Evolutionary conservation across 1,284 basidiomycete genomes (phyloP).

Genomic region (Irpex sp.): DNA sequence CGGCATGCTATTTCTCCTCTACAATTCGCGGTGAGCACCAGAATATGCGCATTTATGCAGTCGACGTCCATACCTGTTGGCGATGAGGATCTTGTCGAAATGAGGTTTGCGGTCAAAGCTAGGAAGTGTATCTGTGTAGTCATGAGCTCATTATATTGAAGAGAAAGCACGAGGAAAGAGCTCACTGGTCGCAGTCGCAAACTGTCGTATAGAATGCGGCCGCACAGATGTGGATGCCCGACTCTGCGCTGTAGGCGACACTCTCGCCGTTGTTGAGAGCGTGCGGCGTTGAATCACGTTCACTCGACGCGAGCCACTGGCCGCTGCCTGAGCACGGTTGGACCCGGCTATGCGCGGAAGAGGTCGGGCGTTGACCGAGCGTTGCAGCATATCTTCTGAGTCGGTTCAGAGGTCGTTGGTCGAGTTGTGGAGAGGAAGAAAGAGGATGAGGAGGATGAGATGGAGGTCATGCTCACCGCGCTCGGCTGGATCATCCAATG

Average conservation of each 20-base stretch:
- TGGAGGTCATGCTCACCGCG: not conserved
- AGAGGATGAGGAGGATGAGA: not conserved
- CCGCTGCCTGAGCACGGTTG: not conserved
- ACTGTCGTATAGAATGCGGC: not conserved
- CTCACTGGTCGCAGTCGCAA: conserved; percentile 14
- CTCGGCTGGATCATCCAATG: not conserved
- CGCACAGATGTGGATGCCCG: not conserved
- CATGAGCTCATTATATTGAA: not conserved
- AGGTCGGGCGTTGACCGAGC: conserved; percentile 3
- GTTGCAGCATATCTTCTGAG: conserved; percentile 2
- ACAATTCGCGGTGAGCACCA: not conserved
- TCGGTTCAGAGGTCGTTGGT: not conserved
- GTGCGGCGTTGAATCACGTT: not conserved
- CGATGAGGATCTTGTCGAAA: conserved; percentile 82
- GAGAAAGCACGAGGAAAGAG: not conserved
- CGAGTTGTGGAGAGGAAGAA: not conserved
- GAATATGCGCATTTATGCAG: not conserved
- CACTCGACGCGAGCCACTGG: not conserved
- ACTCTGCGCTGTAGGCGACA: not conserved
- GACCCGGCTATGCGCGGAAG: not conserved
- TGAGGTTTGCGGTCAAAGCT: conserved; percentile 38
- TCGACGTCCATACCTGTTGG: conserved; percentile 67
- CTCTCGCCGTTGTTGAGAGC: not conserved
- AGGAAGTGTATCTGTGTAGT: not conserved
- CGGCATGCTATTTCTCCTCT: conserved; percentile 95